Base-by-base conservation (phyloP, 2,329 filamentous ascomycete species). In the Colletotrichum destructivum region DNA sequence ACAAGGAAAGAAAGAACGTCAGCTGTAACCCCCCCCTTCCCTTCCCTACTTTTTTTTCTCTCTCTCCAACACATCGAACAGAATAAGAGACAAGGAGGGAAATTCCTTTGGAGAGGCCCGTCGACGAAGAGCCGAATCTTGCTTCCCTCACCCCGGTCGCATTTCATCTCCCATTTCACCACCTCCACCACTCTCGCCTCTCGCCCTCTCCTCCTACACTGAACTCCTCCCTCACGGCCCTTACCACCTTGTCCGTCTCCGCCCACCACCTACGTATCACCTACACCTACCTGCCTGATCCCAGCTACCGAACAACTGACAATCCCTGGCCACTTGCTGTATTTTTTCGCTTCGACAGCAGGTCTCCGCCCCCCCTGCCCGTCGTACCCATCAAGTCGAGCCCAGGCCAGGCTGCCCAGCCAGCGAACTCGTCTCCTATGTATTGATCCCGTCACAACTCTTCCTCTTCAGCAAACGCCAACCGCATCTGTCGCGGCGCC, bases 401-500 rank as follows among this genome's bases (percentile, higher is more conserved):
- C 69, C 57, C 57, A 71, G 69, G 52, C 69, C 69, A 71, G 57
- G 65, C 69, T 62, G 69, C 69, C 59, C 54, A 71, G 69, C 65
- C 59, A 71, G 57, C 69, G 59, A 72, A 55, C 54, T 57, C 59
- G 47, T 61, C 62, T 66, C 70, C 70, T 69, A 73, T 70, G 70
- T 74, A 66, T 73, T 74, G 65, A 71, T 69, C 69, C 47, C 40
- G 65, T 71, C 66, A 71, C 69, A 71, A 69, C 60, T 62, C 68
- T 46, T 62, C 56, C 62, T 59, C 51, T 66, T 49, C 51, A 70
- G 59, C 72, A 72, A 72, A 73, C 73, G 73, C 69, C 65, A 74
- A 62, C 72, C 69, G 73, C 72, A 64, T 67, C 62, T 55, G 62
- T 69, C 69, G 62, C 65, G 69, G 71, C 73, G 70, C 51, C 66